Conservation (phyloP, 225 moss, liverwort and hornwort genomes). For the Bryoerythrophyllum caledonicum region DNA sequence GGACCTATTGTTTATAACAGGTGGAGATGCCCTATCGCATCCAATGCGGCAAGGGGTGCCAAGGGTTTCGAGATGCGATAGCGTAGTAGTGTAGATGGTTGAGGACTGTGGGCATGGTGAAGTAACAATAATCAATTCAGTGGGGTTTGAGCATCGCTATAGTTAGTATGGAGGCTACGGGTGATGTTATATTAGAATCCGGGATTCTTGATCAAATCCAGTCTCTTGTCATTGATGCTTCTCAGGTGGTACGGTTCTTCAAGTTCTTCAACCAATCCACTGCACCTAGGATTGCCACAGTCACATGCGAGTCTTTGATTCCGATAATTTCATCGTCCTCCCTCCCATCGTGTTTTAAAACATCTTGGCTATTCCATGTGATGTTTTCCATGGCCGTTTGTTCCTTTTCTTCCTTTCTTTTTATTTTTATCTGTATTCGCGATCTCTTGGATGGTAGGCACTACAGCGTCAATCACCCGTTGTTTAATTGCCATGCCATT, state of each 20-base stretch:
- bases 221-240: slow-evolving; percentile 68
- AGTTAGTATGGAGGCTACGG: slow-evolving; percentile 37
- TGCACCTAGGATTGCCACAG: background rate
- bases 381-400: background rate
- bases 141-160: slow-evolving; percentile 11
- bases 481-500: background rate
- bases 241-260: slow-evolving; percentile 65
- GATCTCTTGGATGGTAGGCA: background rate
- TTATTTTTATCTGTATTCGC: too few species aligned
- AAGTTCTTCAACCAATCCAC: slow-evolving; percentile 1
- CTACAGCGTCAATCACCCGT: background rate
- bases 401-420: slow-evolving; percentile 11
- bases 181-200: slow-evolving; percentile 32
- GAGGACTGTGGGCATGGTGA: background rate
- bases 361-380: background rate
- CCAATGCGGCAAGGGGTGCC: slow-evolving; percentile 64
- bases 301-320: too few species aligned
- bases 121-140: slow-evolving; percentile 16
- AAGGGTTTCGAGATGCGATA: slow-evolving; percentile 27
- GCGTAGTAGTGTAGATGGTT: slow-evolving; percentile 12
- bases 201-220: slow-evolving; percentile 57
- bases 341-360: background rate
- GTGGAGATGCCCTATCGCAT: too few species aligned
- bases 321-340: slow-evolving; percentile 5
- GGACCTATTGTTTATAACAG: too few species aligned